phyloP scores from a whole-genome alignment of 148 eudicot species.

The Heliamphora exappendiculata region DNA sequence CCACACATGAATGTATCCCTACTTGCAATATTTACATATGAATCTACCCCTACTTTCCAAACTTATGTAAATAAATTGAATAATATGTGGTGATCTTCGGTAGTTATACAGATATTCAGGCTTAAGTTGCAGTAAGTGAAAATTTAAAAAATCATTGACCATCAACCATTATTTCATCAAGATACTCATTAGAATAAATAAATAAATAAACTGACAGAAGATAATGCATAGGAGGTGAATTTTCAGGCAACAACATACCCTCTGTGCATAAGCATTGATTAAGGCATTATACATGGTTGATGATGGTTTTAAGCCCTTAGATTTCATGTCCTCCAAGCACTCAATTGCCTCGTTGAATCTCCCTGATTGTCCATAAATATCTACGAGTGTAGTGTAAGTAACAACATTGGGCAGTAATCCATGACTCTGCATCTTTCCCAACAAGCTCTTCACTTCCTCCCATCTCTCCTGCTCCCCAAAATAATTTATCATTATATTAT shows the following conservation, averaged over 20 bases:
- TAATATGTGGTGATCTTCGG: too few relatives aligned
- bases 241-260: constrained; percentile 36
- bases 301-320: constrained; percentile 77
- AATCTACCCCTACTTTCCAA: too few relatives aligned
- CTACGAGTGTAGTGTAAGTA: constrained; percentile 80
- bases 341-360: constrained; percentile 86
- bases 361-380: constrained; percentile 85
- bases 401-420: constrained; percentile 84
- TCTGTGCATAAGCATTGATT: constrained; percentile 96
- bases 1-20: too few relatives aligned
- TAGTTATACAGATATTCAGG: too few relatives aligned
- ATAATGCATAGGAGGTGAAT: not conserved
- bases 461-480: constrained; percentile 79
- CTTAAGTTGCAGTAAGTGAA: not conserved
- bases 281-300: constrained; percentile 90
- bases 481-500: constrained; percentile 87
- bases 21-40: too few relatives aligned
- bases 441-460: constrained; percentile 55
- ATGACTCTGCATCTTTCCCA: constrained; percentile 77
- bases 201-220: not conserved
- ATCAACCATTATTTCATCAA: not conserved
- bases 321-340: constrained; percentile 93
- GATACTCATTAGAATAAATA: not conserved
- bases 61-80: too few relatives aligned
- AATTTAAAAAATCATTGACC: not conserved